Percentiles rank a stretch among this genome's conserved stretches.
These are phyloP conservation scores for Afroboletus lepidellus DNA, from an alignment of 1,284 basidiomycete genomes.

Conservation along the genomic window DNA sequence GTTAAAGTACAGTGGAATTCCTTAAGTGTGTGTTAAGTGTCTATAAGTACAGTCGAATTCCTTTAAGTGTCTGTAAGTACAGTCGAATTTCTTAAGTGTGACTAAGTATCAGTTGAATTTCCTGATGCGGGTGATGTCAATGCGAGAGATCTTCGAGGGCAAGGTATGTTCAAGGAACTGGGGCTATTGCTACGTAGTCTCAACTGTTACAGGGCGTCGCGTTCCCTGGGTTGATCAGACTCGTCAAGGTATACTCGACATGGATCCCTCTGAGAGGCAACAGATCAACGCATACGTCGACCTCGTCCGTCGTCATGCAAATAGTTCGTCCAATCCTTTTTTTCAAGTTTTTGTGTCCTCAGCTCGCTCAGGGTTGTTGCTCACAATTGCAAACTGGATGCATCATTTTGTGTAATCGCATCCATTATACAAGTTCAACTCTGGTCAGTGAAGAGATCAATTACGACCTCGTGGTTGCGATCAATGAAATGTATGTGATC, in stretches of 20 bases:
- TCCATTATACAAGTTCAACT: constrained; percentile 89
- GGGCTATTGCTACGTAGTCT: no score
- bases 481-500: constrained; percentile 83
- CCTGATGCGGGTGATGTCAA: constrained; percentile 89
- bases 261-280: constrained; percentile 59
- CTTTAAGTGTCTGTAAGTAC: no score
- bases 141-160: constrained; percentile 95
- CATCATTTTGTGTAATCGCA: constrained; percentile 88
- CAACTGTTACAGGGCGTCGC: constrained; percentile 44
- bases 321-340: constrained; percentile 52
- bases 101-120: no score
- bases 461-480: constrained; percentile 86
- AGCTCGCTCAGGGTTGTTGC: constrained; percentile 69
- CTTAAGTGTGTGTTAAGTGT: no score
- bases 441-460: constrained; percentile 88
- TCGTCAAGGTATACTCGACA: constrained; percentile 89
- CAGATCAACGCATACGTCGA: constrained; percentile 80
- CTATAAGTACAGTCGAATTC: no score
- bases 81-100: no score
- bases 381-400: constrained; percentile 93
- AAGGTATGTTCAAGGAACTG: no score
- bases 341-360: constrained; percentile 5
- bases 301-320: constrained; percentile 75
- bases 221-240: constrained; percentile 85
- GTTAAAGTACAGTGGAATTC: no score